Percentiles rank a stretch among this genome's conserved stretches.
Evolutionary conservation across 805 yeast species (phyloP).

Genomic region (Trichomonascus vanleenenianus): DNA sequence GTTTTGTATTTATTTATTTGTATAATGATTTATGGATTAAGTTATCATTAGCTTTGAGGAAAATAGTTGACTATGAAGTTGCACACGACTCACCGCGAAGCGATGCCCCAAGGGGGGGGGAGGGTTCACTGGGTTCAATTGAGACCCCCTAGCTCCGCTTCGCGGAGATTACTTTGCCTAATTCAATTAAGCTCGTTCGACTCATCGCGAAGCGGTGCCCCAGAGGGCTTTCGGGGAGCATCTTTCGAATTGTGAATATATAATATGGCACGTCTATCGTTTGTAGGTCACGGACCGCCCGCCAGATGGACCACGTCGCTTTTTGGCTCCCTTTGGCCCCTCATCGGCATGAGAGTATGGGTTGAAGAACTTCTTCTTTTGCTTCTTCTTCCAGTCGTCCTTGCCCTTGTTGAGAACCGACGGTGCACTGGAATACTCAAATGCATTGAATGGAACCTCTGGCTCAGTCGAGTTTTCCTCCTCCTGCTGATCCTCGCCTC

Average conservation of each 20-base stretch:
- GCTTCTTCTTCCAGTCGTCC: constrained; percentile 6
- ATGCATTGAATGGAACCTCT: constrained; percentile 13
- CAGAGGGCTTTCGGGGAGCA: not conserved
- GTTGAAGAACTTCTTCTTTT: constrained; percentile 12
- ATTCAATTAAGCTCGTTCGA: too few species aligned
- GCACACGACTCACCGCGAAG: too few species aligned
- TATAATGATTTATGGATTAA: too few species aligned
- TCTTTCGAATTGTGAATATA: too few species aligned
- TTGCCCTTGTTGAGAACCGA: constrained; percentile 15
- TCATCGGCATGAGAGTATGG: constrained; percentile 17
- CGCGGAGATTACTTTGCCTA: too few species aligned
- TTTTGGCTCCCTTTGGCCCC: constrained; percentile 14
- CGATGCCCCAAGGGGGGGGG: too few species aligned
- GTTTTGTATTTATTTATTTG: not conserved
- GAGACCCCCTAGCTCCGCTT: too few species aligned
- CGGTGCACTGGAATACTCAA: constrained; percentile 23
- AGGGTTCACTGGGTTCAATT: too few species aligned
- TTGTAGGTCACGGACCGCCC: constrained; percentile 14
- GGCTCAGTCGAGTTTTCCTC: constrained; percentile 3
- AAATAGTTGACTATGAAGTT: too few species aligned
- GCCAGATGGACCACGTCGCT: constrained; percentile 9
- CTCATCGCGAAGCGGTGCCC: too few species aligned
- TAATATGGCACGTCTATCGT: not conserved
- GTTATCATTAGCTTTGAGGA: too few species aligned
- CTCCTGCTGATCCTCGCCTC: not conserved